Evolutionary conservation across 2,329 filamentous ascomycete species (phyloP), one percentile per base, ranked within the genome.

Genomic region (Claviceps maximensis): DNA sequence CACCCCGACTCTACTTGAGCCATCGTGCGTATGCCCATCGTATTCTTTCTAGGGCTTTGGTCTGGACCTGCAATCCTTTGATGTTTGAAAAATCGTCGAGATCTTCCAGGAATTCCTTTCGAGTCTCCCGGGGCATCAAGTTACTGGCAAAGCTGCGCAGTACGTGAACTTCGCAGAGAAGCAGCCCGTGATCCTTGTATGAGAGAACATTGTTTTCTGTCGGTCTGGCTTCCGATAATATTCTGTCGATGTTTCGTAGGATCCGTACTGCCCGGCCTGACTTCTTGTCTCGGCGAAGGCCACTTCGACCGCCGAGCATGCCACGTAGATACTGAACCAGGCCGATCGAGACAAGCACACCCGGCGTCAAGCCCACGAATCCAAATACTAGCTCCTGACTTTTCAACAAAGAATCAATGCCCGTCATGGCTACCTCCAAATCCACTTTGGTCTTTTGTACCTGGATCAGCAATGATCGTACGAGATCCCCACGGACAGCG

Each of bases 391-490:
- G 78, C 65, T 98, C 91, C 65, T 98, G 93, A 63, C 90, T 96
- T 72, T 93, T 95, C 54, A 98, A 77, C 33, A 98, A 78, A 36
- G 89, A 82, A 72, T 98, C 91, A 58, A 98, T 98, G 19, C 93
- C 93, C 55, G 87, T 89, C 72, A 98, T 90, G 15, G 93, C 93
- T 56, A 97, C 84, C 68, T 98, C 93, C 13, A 98, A 83, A 63
- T 98, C 93, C 9, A 98, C 93, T 73, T 98, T 98, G 23, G 93
- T 97, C 76, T 98, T 98, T 64, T 98, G 93, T 40, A 98, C 84
- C 65, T 98, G 93, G 53, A 98, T 97, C 46, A 98, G 75, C 29
- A 98, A 79, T 4, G 91, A 89, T 50, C 91, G 84, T 38, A 97
- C 79, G 29, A 98, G 76, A 61, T 97, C 91, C 12, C 93, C 93